Conservation (phyloP, 1,284 basidiomycete genomes). For the Microbotryum silenes-acaulis region DNA sequence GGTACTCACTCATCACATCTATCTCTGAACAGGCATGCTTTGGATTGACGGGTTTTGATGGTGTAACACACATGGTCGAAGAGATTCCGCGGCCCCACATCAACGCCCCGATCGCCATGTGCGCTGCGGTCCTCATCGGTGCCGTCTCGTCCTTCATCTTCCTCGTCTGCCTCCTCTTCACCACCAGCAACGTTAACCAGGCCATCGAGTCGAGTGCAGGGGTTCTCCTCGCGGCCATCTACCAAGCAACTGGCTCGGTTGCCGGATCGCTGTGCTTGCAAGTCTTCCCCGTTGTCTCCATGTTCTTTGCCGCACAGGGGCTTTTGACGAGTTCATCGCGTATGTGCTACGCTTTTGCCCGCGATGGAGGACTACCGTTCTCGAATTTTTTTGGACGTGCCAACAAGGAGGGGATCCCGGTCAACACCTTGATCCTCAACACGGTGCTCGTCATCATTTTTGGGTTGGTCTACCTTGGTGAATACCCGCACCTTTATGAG, state of each 20-base stretch:
- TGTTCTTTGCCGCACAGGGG: conserved; percentile 40
- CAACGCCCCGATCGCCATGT: conserved; percentile 55
- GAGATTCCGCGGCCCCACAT: conserved; percentile 54
- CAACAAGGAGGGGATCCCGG: conserved; percentile 46
- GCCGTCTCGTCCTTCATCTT: conserved; percentile 54
- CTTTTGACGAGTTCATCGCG: conserved; percentile 59
- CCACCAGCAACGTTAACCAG: conserved; percentile 52
- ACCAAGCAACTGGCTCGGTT: conserved; percentile 52
- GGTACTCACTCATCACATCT: not conserved
- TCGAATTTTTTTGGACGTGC: conserved; percentile 49
- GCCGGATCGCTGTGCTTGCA: conserved; percentile 55
- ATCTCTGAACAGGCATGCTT: conserved; percentile 41
- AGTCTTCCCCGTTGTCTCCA: conserved; percentile 43
- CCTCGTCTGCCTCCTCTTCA: conserved; percentile 61
- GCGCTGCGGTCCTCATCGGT: conserved; percentile 57
- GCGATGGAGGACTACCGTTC: conserved; percentile 56
- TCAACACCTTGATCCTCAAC: conserved; percentile 52
- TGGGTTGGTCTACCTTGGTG: conserved; percentile 19
- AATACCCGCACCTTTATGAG: not conserved
- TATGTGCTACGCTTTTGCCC: conserved; percentile 61
- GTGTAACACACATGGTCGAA: conserved; percentile 48
- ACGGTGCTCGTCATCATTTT: conserved; percentile 46
- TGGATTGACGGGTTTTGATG: conserved; percentile 41
- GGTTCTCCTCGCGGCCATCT: conserved; percentile 58
- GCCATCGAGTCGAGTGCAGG: conserved; percentile 54